Percentiles rank a stretch among this genome's conserved stretches.
Conservation (phyloP, 345 rosid genomes). For the Salix brachista region DNA sequence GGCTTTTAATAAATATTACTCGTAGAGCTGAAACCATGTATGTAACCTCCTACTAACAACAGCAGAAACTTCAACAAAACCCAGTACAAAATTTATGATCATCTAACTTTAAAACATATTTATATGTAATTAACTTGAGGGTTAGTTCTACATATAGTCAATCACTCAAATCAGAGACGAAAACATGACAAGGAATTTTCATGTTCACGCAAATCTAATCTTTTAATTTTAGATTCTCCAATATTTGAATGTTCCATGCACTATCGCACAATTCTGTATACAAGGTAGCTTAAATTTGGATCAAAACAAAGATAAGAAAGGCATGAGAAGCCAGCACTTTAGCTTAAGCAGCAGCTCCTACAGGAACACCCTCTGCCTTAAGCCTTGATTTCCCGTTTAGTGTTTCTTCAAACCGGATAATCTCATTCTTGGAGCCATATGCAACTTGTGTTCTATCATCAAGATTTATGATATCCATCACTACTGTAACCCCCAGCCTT, state of each 20-base stretch:
- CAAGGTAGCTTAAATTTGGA: not conserved
- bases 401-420: conserved; percentile 83
- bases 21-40: not conserved
- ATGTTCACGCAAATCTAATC: not conserved
- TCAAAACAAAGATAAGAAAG: conserved; percentile 1
- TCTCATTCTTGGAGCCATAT: conserved; percentile 89
- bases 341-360: conserved; percentile 22
- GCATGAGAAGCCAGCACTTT: not conserved
- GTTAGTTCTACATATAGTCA: not conserved
- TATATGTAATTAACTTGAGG: not conserved
- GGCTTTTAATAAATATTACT: not conserved
- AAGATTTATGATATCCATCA: conserved; percentile 60
- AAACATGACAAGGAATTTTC: conserved; percentile 2
- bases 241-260: not conserved
- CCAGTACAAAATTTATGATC: not conserved
- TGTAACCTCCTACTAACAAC: not conserved
- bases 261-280: conserved; percentile 1
- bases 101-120: not conserved
- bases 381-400: conserved; percentile 85
- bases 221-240: not conserved
- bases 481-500: conserved; percentile 94
- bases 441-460: conserved; percentile 99
- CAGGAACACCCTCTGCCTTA: conserved; percentile 55
- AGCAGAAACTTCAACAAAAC: not conserved
- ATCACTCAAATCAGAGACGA: not conserved